A percentile compares a stretch with the other conserved stretches of the same genome.
phyloP scores from a whole-genome alignment of 768 basidiomycete species.

The Lentinula edodes region DNA sequence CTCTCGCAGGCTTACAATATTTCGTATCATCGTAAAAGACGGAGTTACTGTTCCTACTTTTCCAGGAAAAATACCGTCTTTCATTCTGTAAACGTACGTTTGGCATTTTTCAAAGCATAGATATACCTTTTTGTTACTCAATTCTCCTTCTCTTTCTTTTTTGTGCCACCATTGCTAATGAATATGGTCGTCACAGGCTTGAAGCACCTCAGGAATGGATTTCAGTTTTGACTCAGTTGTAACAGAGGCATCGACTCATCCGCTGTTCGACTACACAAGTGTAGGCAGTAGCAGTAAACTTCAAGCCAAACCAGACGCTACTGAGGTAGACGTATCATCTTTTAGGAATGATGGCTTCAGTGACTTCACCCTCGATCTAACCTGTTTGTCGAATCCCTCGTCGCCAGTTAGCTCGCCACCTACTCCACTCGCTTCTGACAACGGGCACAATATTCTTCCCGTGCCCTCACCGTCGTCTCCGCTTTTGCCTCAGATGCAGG shows the following conservation, averaged over 20 bases:
- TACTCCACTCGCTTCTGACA: slow-evolving; percentile 19
- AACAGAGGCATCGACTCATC: not conserved
- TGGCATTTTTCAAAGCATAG: not conserved
- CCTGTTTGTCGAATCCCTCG: slow-evolving; percentile 34
- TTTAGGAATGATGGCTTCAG: slow-evolving; percentile 34
- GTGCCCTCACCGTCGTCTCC: slow-evolving; percentile 17
- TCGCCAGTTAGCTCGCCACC: slow-evolving; percentile 34
- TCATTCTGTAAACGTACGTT: not conserved
- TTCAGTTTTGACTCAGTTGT: slow-evolving; percentile 4
- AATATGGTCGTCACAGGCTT: not conserved
- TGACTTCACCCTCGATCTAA: slow-evolving; percentile 42
- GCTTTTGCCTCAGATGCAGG: not conserved
- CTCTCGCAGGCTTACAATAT: not conserved
- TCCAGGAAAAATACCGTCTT: not conserved
- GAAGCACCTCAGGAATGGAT: not conserved
- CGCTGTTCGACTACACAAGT: slow-evolving; percentile 2
- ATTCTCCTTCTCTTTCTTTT: not conserved
- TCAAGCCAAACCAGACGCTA: slow-evolving; percentile 12
- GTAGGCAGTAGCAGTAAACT: slow-evolving; percentile 10
- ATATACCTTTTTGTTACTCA: not conserved
- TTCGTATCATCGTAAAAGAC: not conserved
- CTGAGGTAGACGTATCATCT: slow-evolving; percentile 17
- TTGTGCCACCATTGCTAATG: not conserved
- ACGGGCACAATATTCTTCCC: slow-evolving; percentile 14
- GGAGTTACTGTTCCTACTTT: not conserved